Evolutionary conservation across 2,329 filamentous ascomycete genomes (phyloP), one percentile per base, ranked within the genome.

Genomic region (Claviceps purpurea): DNA sequence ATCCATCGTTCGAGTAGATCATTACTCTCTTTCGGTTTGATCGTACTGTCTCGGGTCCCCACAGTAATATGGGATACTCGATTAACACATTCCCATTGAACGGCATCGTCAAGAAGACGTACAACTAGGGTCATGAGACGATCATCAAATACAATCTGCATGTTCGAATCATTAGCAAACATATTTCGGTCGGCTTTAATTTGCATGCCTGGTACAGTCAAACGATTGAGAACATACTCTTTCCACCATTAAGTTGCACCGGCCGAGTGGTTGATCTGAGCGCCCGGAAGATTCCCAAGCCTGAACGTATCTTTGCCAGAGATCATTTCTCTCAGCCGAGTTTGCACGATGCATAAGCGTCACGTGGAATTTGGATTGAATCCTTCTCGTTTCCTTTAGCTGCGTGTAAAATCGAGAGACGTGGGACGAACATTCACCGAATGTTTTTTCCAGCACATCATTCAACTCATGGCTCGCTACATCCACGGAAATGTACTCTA

Each of bases 1-100:
- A 93, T 64, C 91, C 91, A 97, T 54, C 74, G 73, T 56, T 75
- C 75, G 53, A 98, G 67, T 62, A 98, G 60, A 54, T 88, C 83
- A 63, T 98, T 98, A 70, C 90, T 95, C 73, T 98, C 91, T 68
- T 87, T 90, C 0, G 93, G 91, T 71, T 96, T 97, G 61, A 97
- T 80, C 7, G 74, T 67, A 47, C 74, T 68, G 57, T 82, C 78
- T 10, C 82, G 79, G 0, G 93, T 98, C 20, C 93, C 93, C 7
- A 97, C 75, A 0, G 93, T 98, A 54, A 98, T 80, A 65, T 98
- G 93, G 11, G 90, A 82, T 37, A 94, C 75, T 14, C 75, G 69
- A 63, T 98, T 98, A 44, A 79, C 77, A 55, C 84, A 91, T 52
- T 81, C 73, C 81, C 83, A 87, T 47, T 71, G 70, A 44, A 64